phyloP scores from a whole-genome alignment of 2,329 filamentous ascomycete species.

The Aspergillus fijiensis region DNA sequence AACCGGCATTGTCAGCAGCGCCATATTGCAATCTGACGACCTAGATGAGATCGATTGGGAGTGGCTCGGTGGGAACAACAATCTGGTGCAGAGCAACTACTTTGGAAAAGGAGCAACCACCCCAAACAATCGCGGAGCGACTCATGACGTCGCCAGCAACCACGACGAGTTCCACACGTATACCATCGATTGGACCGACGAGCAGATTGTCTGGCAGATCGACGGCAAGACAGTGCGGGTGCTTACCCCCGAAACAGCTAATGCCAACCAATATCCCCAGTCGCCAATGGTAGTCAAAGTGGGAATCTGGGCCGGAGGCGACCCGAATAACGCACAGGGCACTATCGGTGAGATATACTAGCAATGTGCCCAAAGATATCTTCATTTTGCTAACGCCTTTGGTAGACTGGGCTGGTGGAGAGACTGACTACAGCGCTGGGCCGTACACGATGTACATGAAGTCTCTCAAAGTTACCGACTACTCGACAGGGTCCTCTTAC shows the following conservation, averaged over 20 bases:
- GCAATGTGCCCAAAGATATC: background rate
- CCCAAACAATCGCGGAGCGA: slow-evolving; percentile 83
- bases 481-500: slow-evolving; percentile 87
- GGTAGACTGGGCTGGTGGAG: slow-evolving; percentile 76
- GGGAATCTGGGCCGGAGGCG: slow-evolving; percentile 88
- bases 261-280: slow-evolving; percentile 78
- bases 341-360: slow-evolving; percentile 61
- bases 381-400: slow-evolving; percentile 14
- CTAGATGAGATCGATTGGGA: slow-evolving; percentile 98
- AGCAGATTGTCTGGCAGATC: slow-evolving; percentile 83
- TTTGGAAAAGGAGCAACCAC: slow-evolving; percentile 89
- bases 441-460: slow-evolving; percentile 86
- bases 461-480: slow-evolving; percentile 76
- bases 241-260: slow-evolving; percentile 67
- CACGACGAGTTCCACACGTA: slow-evolving; percentile 81
- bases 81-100: slow-evolving; percentile 92
- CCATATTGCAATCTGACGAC: slow-evolving; percentile 85
- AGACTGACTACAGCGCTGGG: slow-evolving; percentile 77
- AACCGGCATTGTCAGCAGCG: slow-evolving; percentile 86
- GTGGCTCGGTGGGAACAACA: slow-evolving; percentile 77
- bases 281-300: slow-evolving; percentile 94
- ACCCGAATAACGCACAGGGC: slow-evolving; percentile 72
- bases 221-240: slow-evolving; percentile 75
- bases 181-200: slow-evolving; percentile 84
- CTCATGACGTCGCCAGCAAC: slow-evolving; percentile 67